phyloP scores from a whole-genome alignment of 2,329 filamentous ascomycete species.

The Claviceps monticola region DNA sequence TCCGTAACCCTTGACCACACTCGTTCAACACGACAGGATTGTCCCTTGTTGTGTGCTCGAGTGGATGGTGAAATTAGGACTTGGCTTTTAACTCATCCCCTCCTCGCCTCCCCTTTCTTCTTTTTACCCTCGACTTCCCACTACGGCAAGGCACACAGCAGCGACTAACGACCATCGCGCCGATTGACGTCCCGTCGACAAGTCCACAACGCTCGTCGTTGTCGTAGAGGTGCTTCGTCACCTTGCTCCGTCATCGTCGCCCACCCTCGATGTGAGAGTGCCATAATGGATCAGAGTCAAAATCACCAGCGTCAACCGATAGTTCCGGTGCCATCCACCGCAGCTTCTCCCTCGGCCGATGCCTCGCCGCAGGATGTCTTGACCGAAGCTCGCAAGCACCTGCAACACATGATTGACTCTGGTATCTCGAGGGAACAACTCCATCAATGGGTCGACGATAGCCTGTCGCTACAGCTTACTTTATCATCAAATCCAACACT shows the following conservation, averaged over 20 bases:
- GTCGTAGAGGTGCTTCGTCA: constrained; percentile 7
- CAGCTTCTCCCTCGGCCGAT: constrained; percentile 14
- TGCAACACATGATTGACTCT: constrained; percentile 31
- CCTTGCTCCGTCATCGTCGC: constrained; percentile 8
- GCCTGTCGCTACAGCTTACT: constrained; percentile 20
- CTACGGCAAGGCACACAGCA: constrained; percentile 4
- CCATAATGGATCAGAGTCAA: constrained; percentile 20
- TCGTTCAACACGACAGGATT: constrained; percentile 5
- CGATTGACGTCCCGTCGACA: constrained; percentile 2
- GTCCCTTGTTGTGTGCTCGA: constrained; percentile 3
- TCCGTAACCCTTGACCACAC: constrained; percentile 2
- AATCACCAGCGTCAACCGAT: constrained; percentile 15
- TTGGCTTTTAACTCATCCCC: constrained; percentile 5
- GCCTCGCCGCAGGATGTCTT: constrained; percentile 29
- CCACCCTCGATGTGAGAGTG: constrained; percentile 14
- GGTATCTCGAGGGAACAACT: constrained; percentile 29
- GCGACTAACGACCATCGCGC: constrained; percentile 4
- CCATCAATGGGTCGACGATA: constrained; percentile 27
- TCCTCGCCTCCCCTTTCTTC: constrained; percentile 9
- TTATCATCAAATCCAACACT: constrained; percentile 7
- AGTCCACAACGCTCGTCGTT: constrained; percentile 6
- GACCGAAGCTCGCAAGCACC: constrained; percentile 30
- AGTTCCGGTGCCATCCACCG: constrained; percentile 9
- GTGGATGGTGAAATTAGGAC: not conserved
- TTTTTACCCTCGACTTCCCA: constrained; percentile 5